Conservation (phyloP, 2,329 filamentous ascomycete genomes). For the Gaeumannomyces sp. region DNA sequence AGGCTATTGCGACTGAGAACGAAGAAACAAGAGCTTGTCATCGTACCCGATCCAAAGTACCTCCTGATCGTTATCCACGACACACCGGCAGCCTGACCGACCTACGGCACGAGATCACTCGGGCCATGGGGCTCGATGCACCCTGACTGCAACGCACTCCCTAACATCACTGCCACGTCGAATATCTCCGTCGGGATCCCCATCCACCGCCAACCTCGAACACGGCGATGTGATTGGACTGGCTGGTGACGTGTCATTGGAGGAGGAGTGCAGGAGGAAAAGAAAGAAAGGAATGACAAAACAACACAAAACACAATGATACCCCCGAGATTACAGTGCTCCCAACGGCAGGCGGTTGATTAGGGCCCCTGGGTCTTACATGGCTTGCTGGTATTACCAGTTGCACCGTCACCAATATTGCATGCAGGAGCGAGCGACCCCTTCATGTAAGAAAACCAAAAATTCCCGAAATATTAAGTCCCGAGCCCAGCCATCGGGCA, state of each 20-base stretch:
- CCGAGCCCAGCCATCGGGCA: neutral
- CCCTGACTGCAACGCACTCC: neutral
- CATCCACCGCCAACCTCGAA: neutral
- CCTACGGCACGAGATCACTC: neutral
- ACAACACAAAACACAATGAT: neutral
- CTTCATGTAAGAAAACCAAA: neutral
- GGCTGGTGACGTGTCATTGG: neutral
- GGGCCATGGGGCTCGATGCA: neutral
- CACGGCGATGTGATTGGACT: neutral
- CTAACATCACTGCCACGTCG: neutral
- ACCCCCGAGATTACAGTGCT: slow-evolving; percentile 1
- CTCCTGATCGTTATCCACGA: slow-evolving; percentile 75
- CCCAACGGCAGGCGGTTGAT: neutral
- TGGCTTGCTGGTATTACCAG: neutral
- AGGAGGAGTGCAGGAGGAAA: neutral
- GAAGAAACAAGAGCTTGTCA: slow-evolving; percentile 80
- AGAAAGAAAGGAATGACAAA: neutral
- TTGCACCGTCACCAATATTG: neutral
- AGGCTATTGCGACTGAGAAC: slow-evolving; percentile 71
- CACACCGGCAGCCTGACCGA: slow-evolving; percentile 54
- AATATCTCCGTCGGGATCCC: neutral
- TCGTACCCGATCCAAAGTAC: slow-evolving; percentile 75
- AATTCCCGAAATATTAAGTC: neutral
- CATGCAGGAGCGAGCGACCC: neutral
- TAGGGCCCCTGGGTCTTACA: neutral